phyloP scores from a whole-genome alignment of 2,329 filamentous ascomycete genomes.

The Trichoderma asperellum region DNA sequence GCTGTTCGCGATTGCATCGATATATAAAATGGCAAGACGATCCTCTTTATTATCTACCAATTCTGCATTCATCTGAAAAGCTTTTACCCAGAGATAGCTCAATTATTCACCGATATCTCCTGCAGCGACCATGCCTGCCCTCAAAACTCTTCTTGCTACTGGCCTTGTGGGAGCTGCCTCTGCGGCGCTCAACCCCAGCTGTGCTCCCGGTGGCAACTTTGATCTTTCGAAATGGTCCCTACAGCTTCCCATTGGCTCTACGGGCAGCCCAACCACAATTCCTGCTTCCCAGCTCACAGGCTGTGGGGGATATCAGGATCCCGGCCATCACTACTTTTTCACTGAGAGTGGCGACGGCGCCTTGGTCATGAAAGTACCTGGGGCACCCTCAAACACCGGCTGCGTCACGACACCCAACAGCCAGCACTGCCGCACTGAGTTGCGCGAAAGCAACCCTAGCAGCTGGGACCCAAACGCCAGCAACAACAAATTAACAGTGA shows the following conservation, averaged over 20 bases:
- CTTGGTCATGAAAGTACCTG: constrained; percentile 47
- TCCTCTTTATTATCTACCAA: neutral
- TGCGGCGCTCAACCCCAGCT: constrained; percentile 26
- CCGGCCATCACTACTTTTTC: constrained; percentile 42
- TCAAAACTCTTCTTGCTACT: constrained; percentile 21
- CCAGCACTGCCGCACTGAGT: constrained; percentile 48
- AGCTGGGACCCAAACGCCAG: constrained; percentile 41
- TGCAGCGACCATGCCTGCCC: constrained; percentile 7
- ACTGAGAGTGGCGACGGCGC: constrained; percentile 40
- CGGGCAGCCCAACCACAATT: constrained; percentile 35
- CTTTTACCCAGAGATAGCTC: neutral
- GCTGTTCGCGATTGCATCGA: neutral
- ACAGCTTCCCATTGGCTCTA: constrained; percentile 44
- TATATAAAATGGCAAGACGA: constrained; percentile 5
- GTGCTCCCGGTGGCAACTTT: constrained; percentile 38
- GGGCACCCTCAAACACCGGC: constrained; percentile 38
- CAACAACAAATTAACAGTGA: constrained; percentile 25
- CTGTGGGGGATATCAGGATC: constrained; percentile 42
- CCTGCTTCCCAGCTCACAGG: constrained; percentile 39
- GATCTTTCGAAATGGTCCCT: constrained; percentile 43
- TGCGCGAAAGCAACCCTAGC: constrained; percentile 44
- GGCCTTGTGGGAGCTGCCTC: constrained; percentile 17
- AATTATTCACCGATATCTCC: neutral
- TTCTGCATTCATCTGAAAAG: neutral
- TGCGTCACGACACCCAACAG: constrained; percentile 48